Evolutionary conservation across 371 early-diverging fungal species (phyloP), one percentile per base, ranked within the genome.

Genomic region (Apophysomyces ossiformis): DNA sequence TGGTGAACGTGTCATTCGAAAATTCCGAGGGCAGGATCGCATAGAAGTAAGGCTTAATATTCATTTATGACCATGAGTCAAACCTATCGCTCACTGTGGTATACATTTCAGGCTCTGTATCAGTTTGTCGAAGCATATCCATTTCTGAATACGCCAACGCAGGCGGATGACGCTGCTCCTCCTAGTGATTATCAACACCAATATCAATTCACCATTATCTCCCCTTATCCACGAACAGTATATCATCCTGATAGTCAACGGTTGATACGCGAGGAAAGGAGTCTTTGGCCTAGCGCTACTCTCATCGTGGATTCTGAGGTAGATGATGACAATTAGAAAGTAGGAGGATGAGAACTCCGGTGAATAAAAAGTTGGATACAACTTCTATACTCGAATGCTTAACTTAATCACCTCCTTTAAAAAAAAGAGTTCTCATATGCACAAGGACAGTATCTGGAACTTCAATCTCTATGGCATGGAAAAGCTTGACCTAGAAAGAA

Each of bases 81-180:
- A 0, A 50, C 21, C 18, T 47, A 50, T 50, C 21, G 21, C 21
- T 32, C 21, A 50, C 2, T 50, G 5, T n/a, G n/a, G 16, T 50
- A 5, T 18, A n/a, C 4, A 13, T 5, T 2, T 6, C 68, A 82
- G 82, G 69, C 78, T n/a, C 41, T 83, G 7, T 92, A 92, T 69
- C 76, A 83, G 38, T 93, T 90, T 86, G 86, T 92, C 16, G 91
- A 92, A 71, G 85, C 89, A n/a, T 92, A 91, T 66, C 80, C 88
- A 32, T 88, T 89, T 72, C 69, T 91, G 32, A 88, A 91, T 70
- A 76, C 88, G 9, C 72, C 69, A 36, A 76, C 74, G 16, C 70
- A 75, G 46, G 72, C 75, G 41, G 63, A 71, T 1, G 61, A 70
- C 6, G 73, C 71, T 12, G 68, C 66, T 45, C 68, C 74, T 37